Percentiles rank a stretch among this genome's conserved stretches.
phyloP scores from a whole-genome alignment of 805 yeast species.

The Torulaspora franciscae region DNA sequence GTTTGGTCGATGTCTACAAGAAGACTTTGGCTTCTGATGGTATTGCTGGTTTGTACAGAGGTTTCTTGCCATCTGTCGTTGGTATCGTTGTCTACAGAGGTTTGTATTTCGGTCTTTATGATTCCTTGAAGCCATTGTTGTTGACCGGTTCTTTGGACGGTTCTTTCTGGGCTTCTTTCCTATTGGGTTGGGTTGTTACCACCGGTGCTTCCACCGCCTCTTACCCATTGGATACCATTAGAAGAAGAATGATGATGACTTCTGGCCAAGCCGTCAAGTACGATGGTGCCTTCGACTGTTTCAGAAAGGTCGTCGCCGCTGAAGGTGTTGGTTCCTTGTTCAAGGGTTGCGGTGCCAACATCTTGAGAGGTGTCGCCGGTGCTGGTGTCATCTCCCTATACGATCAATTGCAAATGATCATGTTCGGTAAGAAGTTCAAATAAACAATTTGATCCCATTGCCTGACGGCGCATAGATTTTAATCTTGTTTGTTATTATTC shows the following conservation, averaged over 20 bases:
- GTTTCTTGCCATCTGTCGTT: constrained; percentile 96
- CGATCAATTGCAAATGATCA: constrained; percentile 92
- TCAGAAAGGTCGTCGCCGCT: constrained; percentile 86
- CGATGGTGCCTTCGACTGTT: constrained; percentile 91
- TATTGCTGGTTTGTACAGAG: constrained; percentile 98
- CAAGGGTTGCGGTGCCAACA: constrained; percentile 99
- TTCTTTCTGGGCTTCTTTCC: constrained; percentile 91
- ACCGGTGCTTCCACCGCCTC: constrained; percentile 98
- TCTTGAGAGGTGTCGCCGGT: constrained; percentile 99
- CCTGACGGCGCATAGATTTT: constrained; percentile 2
- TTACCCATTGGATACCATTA: constrained; percentile 97
- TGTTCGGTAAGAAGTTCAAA: constrained; percentile 94
- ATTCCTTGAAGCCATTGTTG: constrained; percentile 92
- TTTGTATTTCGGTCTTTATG: constrained; percentile 96
- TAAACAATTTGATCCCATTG: constrained; percentile 29
- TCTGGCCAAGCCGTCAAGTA: constrained; percentile 98
- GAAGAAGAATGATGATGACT: constrained; percentile 99
- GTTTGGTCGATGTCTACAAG: constrained; percentile 93
- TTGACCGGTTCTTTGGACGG: constrained; percentile 93
- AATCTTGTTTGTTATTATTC: constrained; percentile 17
- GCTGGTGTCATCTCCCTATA: constrained; percentile 98
- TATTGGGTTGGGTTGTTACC: constrained; percentile 96
- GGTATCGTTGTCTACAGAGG: constrained; percentile 99
- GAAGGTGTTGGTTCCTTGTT: constrained; percentile 91
- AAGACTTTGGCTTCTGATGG: constrained; percentile 95